Evolutionary conservation across 495 filamentous ascomycete genomes (phyloP).

Genomic region (Aspergillus sparsus): DNA sequence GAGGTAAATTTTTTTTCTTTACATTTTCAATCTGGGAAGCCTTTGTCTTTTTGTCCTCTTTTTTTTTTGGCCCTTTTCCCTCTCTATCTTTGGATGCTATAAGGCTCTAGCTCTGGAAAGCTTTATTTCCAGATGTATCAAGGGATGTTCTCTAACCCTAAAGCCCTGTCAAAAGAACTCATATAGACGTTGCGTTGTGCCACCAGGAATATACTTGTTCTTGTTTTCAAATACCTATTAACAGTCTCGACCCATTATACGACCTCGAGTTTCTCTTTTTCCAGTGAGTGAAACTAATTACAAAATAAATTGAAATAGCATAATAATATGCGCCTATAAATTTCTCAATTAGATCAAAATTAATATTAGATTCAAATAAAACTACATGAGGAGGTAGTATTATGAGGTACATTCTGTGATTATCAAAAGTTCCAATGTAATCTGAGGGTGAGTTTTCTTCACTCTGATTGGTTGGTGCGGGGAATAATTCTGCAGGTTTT

Average conservation of each 20-base stretch:
- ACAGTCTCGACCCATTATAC: neutral
- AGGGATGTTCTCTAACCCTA: neutral
- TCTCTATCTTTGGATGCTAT: neutral
- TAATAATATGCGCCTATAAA: no score
- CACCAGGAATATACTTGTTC: neutral
- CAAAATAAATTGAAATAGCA: no score
- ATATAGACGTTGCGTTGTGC: conserved; percentile 5
- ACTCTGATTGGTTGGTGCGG: conserved; percentile 44
- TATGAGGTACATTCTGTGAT: neutral
- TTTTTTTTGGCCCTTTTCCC: conserved; percentile 5
- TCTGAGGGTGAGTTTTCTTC: conserved; percentile 1
- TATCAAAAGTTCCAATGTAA: neutral
- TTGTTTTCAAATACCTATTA: conserved; percentile 1
- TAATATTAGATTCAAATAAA: no score
- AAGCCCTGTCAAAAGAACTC: conserved; percentile 4
- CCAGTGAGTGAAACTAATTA: no score
- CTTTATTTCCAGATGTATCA: neutral
- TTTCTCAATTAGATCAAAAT: no score
- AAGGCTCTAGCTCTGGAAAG: neutral
- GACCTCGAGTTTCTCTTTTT: neutral
- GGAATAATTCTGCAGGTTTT: conserved; percentile 34
- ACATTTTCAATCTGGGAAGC: conserved; percentile 13
- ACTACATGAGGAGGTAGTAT: no score
- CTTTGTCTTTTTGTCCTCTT: conserved; percentile 9
- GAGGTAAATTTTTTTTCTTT: conserved; percentile 34